Evolutionary conservation across 1,284 basidiomycete species (phyloP).

Genomic region (Chiua sp.): DNA sequence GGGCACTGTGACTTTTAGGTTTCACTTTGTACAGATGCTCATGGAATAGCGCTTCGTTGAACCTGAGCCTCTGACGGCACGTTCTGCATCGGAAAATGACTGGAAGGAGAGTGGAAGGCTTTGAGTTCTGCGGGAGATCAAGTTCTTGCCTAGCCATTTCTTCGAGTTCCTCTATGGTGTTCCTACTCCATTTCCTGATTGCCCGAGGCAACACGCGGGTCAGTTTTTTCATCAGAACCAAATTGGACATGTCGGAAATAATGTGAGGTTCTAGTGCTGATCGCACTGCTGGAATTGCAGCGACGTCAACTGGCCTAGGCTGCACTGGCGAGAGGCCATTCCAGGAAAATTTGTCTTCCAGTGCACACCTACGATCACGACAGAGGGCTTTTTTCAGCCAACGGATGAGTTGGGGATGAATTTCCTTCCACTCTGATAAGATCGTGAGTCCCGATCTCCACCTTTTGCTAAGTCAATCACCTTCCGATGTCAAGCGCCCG

Average conservation of each 20-base stretch:
- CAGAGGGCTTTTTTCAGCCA: not conserved
- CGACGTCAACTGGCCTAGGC: conserved; percentile 15
- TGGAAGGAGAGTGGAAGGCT: conserved; percentile 12
- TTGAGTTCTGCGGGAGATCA: conserved; percentile 1
- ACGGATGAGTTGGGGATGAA: not conserved
- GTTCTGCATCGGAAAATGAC: conserved; percentile 15
- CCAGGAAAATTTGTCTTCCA: not conserved
- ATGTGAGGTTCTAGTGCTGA: conserved; percentile 3
- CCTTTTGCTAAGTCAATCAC: not conserved
- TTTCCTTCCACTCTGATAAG: not conserved
- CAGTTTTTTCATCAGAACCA: conserved; percentile 1
- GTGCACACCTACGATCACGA: not conserved
- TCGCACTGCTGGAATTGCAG: conserved; percentile 4
- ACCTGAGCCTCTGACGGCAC: conserved; percentile 7
- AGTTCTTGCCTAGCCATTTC: conserved; percentile 2
- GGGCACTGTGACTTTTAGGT: too few relatives aligned
- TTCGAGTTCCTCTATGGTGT: conserved; percentile 16
- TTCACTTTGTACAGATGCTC: conserved; percentile 7
- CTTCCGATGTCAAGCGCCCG: not conserved
- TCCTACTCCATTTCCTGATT: conserved; percentile 14
- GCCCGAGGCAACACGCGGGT: not conserved
- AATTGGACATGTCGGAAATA: not conserved
- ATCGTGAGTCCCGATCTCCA: not conserved
- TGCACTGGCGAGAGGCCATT: not conserved
- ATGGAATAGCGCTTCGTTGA: conserved; percentile 18